Conservation (phyloP, 345 rosid species). For the Eucalyptus microcorys region DNA sequence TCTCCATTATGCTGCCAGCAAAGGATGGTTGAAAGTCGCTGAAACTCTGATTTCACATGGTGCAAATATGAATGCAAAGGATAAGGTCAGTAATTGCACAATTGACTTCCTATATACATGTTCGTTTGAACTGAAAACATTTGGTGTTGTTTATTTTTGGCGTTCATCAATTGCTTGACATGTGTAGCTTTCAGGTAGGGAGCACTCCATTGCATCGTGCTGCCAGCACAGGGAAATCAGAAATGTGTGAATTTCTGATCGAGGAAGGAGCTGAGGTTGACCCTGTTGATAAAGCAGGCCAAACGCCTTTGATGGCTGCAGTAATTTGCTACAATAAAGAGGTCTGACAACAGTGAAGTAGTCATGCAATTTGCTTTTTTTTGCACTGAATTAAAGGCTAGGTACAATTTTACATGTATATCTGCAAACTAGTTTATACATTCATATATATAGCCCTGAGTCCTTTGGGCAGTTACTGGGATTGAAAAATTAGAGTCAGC, state of each 20-base stretch:
- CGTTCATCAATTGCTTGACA: background rate
- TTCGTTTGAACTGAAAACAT: background rate
- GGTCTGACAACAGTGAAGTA: slow-evolving; percentile 9
- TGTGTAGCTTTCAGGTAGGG: slow-evolving; percentile 44
- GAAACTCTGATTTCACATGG: slow-evolving; percentile 50
- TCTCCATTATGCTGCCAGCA: slow-evolving; percentile 96
- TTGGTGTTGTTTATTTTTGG: background rate
- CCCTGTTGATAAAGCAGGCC: slow-evolving; percentile 64
- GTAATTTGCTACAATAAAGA: slow-evolving; percentile 61
- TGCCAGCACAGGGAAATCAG: slow-evolving; percentile 71
- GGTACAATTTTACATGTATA: background rate
- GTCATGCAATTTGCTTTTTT: background rate
- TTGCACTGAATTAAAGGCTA: background rate
- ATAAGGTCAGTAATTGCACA: slow-evolving; percentile 43
- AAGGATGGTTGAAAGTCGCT: slow-evolving; percentile 66
- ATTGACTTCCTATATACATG: background rate
- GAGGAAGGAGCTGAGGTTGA: slow-evolving; percentile 96
- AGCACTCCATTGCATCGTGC: slow-evolving; percentile 87
- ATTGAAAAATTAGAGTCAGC: background rate
- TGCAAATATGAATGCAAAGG: slow-evolving; percentile 57
- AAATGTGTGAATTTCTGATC: slow-evolving; percentile 57
- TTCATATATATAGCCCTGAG: background rate
- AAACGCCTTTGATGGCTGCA: slow-evolving; percentile 83
- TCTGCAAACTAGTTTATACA: background rate
- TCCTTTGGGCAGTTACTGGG: background rate